Evolutionary conservation across 2,329 filamentous ascomycete species (phyloP), one percentile per base, ranked within the genome.

Genomic region (Fusarium sp.): DNA sequence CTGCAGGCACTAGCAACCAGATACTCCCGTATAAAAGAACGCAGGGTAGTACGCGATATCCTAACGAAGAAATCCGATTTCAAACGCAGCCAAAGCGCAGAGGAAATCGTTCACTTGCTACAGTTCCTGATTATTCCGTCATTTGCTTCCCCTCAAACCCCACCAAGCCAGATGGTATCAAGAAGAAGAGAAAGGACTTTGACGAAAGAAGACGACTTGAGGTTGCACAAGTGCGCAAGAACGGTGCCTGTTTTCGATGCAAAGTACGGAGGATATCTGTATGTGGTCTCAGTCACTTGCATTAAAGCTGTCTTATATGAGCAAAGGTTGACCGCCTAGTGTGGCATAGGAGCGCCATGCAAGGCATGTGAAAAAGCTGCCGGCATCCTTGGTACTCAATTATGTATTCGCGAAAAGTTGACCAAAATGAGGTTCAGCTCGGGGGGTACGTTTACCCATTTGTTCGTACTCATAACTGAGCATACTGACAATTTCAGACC

Each of bases 121-220:
- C 62, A 38, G 53, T 62, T 22, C 65, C 62, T 19, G 62, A 72
- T 50, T 75, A 73, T 51, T 70, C 73, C 7, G 63, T 75, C 50
- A 73, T 75, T 14, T 75, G 73, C 53, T 75, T 75, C 36, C 73
- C 73, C 10, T 75, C 73, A 2, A 73, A 75, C 38, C 73, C 73
- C 13, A 70, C 71, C 47, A 67, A 72, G 6, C 73, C 73, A 5
- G 45, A 68, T 5, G 73, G 73, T 3, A 58, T 73, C 26, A 75
- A 75, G 55, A 75, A 75, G 51, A 75, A 69, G 62, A 69, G 73
- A 46, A 74, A 60, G 15, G 73, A 75, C 19, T 75, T 75, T 54
- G 65, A 75, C 22, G 72, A 74, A 31, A 68, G 56, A 54, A 65
- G 74, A 10, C 69, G 74, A 7, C 67, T 68, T 11, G 74, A 76